Evolutionary conservation across 2,329 filamentous ascomycete species (phyloP), one percentile per base, ranked within the genome.

Genomic region (Thelonectria olida): DNA sequence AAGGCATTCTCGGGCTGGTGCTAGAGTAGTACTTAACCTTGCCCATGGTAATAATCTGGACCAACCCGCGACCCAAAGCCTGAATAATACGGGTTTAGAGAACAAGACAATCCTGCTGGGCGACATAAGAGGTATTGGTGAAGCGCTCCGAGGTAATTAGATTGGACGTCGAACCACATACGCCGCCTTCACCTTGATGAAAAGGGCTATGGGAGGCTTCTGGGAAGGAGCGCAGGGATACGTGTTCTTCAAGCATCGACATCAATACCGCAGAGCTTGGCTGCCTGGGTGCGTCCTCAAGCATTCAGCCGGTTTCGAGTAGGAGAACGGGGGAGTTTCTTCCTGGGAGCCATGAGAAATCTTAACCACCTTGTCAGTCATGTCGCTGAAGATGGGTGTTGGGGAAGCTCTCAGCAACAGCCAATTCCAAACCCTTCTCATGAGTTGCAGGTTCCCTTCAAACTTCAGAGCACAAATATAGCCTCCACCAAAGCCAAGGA

Each of bases 171-270:
- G 82, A 2, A 82, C 82, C 3, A 87, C 79, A 39, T 87, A 88
- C 0, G 82, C 80, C 41, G 83, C 84, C 31, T 78, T 77, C 22
- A 81, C 76, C 67, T 83, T 84, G 58, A 79, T 77, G 2, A 84
- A 83, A 6, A 87, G 70, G 1, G 84, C 82, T 75, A 87, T 81
- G 2, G 87, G 76, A 2, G 81, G 83, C 67, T 85, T 84, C 61
- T 88, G 85, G 1, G 85, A 74, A 0, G 84, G 80, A 0, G 83
- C 84, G 72, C 83, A 85, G 1, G 84, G 84, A 54, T 85, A 87
- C 0, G 84, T 71, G 59, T 88, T 84, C 49, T 85, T 81, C 5
- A 85, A 19, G 52, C 49, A 1, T 70, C 62, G 7, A 71, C 58
- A 2, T 73, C 69, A 9, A 82, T 67, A 4, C 67, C 73, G 61